Evolutionary conservation across 2,329 filamentous ascomycete species (phyloP), one percentile per base, ranked within the genome.

Genomic region (Bipolaris sorokiniana): DNA sequence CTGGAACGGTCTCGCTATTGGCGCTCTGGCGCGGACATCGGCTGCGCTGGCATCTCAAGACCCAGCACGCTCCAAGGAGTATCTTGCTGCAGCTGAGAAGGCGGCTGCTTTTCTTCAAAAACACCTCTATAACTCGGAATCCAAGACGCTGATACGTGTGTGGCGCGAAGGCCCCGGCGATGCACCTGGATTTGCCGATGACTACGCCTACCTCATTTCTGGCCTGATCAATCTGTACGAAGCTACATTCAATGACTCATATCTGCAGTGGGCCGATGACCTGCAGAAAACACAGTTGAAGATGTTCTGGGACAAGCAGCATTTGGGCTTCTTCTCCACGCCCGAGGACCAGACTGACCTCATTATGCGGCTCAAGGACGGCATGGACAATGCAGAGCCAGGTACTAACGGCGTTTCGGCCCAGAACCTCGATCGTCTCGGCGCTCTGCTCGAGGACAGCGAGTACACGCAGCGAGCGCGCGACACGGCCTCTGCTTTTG

Each of bases 311-410:
- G 92, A 97, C 65, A 73, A 80, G 3, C 77, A 77, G 67, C 61
- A 77, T 57, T 64, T 78, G 57, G 91, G 85, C 31, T 95, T 94
- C 82, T 95, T 90, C 79, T 88, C 87, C 4, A 92, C 90, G 1
- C 79, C 83, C 4, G 78, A 81, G 11, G 77, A 83, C 40, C 86
- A 88, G 9, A 80, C 87, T 0, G 86, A 92, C 68, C 84, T 89
- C 26, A 88, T 97, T 57, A 85, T 98, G 58, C 89, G 94, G 22
- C 84, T 97, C 48, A 99, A 99, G 78, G 92, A 96, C 61, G 95
- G 92, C 63, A 97, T 97, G 84, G 95, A 99, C 76, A 91, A 91
- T 5, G 89, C 92, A 1, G 89, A 95, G 58, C 95, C 95, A 0
- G 95, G 92, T 0, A 90, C 91, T 49, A 99, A 99, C 72, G 92